Evolutionary conservation across 148 eudicot species (phyloP), one percentile per base, ranked within the genome.

Genomic region (Linanthus parryae): DNA sequence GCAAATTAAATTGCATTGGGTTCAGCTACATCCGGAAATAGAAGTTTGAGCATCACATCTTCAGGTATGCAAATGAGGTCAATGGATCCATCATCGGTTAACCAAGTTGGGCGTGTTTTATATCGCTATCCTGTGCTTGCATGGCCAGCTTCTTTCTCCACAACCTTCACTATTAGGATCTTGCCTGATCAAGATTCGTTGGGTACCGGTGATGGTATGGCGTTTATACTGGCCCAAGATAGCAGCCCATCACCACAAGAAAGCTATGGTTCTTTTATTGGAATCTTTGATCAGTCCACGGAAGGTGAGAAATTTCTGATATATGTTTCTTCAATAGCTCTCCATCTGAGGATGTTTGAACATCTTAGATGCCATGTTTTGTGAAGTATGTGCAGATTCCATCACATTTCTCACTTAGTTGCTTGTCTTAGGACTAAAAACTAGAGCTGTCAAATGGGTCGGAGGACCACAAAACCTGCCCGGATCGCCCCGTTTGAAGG

Each of bases 91-190:
- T n/a, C n/a, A n/a, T n/a, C n/a, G n/a, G n/a, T n/a, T n/a, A 56
- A 64, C 17, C 19, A 46, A 19, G 52, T 76, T 0, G 90, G 69
- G 25, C 46, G 90, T 35, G 82, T 71, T 10, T 52, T 83, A 49
- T 73, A 69, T 43, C 33, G 50, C 4, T 14, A 56, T 1, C 68
- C 71, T n/a, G 47, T 79, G 14, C 61, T 51, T 38, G 64, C 61
- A 9, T 83, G 90, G 90, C 90, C 90, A 0, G 73, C 85, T n/a
- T 64, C 73, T 12, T 68, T 79, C 25, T 73, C 77, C 45, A 83
- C 80, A 7, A 79, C 71, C 24, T 83, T 83, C 31, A 71, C 73
- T 2, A 25, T 79, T 0, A 62, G 48, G 56, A 65, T 83, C 20
- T 27, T 64, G 15, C 62, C 65, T 7, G 52, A 53, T 7, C 31